Evolutionary conservation across 2,329 filamentous ascomycete genomes (phyloP).

Genomic region (Clarireedia hainanense): DNA sequence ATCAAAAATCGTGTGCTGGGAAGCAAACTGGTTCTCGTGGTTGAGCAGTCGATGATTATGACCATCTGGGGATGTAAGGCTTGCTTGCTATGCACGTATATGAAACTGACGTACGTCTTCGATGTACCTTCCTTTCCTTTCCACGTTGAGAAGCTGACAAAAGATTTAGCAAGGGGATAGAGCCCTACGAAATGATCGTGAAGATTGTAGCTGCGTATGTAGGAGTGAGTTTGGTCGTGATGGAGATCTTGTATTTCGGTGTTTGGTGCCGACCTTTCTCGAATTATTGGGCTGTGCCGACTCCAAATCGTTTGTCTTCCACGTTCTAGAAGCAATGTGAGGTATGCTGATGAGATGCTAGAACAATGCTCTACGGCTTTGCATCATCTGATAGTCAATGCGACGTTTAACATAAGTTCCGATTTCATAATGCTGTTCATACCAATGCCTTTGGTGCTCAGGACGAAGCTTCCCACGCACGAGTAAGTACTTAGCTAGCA

Average conservation of each 20-base stretch:
- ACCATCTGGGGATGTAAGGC: conserved; percentile 49
- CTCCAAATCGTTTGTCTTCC: conserved; percentile 35
- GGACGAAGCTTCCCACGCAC: conserved; percentile 36
- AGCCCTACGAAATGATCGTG: conserved; percentile 37
- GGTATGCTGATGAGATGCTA: conserved; percentile 18
- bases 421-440: conserved; percentile 52
- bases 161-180: background rate
- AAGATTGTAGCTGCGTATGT: conserved; percentile 43
- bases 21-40: conserved; percentile 55
- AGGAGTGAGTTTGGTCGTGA: conserved; percentile 39
- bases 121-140: background rate
- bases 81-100: conserved; percentile 50
- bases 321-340: background rate
- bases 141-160: background rate
- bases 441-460: conserved; percentile 40
- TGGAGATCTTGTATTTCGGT: conserved; percentile 41
- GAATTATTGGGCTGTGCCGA: conserved; percentile 51
- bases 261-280: conserved; percentile 49
- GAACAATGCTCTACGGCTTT: conserved; percentile 49
- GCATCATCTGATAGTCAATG: conserved; percentile 51
- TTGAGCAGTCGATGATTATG: conserved; percentile 54
- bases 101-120: conserved; percentile 38
- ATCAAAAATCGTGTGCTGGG: conserved; percentile 32
- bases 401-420: conserved; percentile 51
- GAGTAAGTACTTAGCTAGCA: conserved; percentile 27